Evolutionary conservation across 371 early-diverging fungal species (phyloP).

Genomic region (Mucor irregularis): DNA sequence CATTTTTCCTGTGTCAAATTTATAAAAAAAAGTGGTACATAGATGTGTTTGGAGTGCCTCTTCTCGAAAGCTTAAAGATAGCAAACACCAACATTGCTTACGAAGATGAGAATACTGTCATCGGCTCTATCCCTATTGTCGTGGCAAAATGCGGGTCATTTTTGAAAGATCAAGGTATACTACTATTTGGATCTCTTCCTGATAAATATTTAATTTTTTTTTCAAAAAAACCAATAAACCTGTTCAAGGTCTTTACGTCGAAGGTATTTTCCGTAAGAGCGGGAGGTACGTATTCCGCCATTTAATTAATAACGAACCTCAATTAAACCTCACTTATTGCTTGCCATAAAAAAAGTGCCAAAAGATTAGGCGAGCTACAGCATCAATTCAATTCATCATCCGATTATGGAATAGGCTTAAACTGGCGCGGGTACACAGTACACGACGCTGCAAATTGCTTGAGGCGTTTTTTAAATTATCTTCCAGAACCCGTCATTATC

Average conservation of each 20-base stretch:
- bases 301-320: neutral
- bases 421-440: slow-evolving; percentile 57
- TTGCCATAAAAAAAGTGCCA: slow-evolving; percentile 31
- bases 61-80: slow-evolving; percentile 20
- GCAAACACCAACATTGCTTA: slow-evolving; percentile 26
- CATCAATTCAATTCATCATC: slow-evolving; percentile 53
- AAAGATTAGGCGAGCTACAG: slow-evolving; percentile 59
- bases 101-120: slow-evolving; percentile 16
- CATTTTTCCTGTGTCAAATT: no score
- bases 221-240: no score
- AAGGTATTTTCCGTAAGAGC: slow-evolving; percentile 36
- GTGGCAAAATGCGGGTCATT: slow-evolving; percentile 52
- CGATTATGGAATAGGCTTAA: slow-evolving; percentile 53
- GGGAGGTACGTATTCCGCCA: slow-evolving; percentile 16
- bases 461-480: slow-evolving; percentile 57
- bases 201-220: neutral
- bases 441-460: slow-evolving; percentile 65
- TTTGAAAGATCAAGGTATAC: slow-evolving; percentile 49
- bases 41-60: slow-evolving; percentile 26
- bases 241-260: slow-evolving; percentile 24
- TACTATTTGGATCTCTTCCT: neutral
- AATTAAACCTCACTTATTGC: slow-evolving; percentile 20
- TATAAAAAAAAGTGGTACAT: neutral
- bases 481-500: slow-evolving; percentile 64
- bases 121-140: slow-evolving; percentile 47